Conservation (phyloP, 345 rosid species). For the Eucalyptus curtisii region DNA sequence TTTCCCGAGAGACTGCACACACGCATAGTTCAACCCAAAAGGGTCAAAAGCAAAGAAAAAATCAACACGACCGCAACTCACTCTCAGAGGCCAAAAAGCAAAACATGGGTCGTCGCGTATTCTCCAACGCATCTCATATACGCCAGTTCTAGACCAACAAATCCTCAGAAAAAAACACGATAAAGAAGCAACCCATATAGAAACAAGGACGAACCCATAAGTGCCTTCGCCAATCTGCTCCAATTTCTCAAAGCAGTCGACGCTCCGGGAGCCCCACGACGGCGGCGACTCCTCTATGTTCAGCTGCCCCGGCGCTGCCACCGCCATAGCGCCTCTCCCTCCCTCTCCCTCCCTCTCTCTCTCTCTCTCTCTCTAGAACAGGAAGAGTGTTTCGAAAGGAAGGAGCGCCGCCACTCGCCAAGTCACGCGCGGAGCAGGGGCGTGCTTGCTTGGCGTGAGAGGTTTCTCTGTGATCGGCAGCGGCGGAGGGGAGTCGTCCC, state of each 20-base stretch:
- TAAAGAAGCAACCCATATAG: neutral
- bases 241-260: slow-evolving; percentile 45
- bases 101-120: neutral
- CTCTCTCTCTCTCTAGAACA: neutral
- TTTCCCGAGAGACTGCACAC: neutral
- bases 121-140: neutral
- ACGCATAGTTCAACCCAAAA: neutral
- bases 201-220: slow-evolving; percentile 19
- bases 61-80: neutral
- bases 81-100: neutral
- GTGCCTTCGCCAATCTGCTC: slow-evolving; percentile 62
- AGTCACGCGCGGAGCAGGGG: neutral
- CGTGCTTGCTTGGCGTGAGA: neutral
- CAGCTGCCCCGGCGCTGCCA: slow-evolving; percentile 38
- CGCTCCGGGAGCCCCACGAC: slow-evolving; percentile 49
- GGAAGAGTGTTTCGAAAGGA: neutral
- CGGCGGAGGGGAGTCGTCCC: neutral
- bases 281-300: slow-evolving; percentile 30
- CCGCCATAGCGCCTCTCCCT: slow-evolving; percentile 7
- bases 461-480: neutral
- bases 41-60: neutral
- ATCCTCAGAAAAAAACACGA: neutral
- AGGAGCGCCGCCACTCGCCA: neutral
- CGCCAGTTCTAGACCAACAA: neutral
- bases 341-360: neutral